Evolutionary conservation across 139 green algal genomes (phyloP).

Genomic region (Chlorella sp.): DNA sequence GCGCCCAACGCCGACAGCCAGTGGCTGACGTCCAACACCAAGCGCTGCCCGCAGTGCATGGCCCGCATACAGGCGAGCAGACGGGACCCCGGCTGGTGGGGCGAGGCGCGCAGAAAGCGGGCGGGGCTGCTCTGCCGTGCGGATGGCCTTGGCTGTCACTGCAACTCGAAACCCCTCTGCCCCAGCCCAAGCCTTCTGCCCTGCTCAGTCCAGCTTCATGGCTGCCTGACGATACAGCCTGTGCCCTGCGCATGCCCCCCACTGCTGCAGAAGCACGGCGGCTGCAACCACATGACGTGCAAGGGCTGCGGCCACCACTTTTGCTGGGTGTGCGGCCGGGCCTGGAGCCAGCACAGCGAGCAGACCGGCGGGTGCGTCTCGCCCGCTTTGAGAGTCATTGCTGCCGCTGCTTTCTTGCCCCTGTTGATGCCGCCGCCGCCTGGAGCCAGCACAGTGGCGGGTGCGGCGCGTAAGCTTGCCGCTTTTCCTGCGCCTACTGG

Average conservation of each 20-base stretch:
- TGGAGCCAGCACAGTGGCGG: no score
- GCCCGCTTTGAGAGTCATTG: not conserved
- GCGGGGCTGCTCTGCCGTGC: not conserved
- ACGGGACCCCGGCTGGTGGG: no score
- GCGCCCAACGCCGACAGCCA: constrained; percentile 5
- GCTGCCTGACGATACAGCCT: not conserved
- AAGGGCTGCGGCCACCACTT: constrained; percentile 56
- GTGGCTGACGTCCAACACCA: constrained; percentile 46
- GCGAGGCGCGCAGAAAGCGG: not conserved
- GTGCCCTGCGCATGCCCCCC: no score
- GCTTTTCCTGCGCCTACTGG: no score
- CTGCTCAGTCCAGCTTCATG: not conserved
- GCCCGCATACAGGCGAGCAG: constrained; percentile 34
- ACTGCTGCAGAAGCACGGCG: constrained; percentile 42
- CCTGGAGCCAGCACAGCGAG: constrained; percentile 24
- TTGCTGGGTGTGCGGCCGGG: constrained; percentile 55
- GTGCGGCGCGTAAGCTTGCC: no score
- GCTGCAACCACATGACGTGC: constrained; percentile 75
- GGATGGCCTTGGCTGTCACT: no score
- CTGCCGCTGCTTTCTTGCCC: no score
- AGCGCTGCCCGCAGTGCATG: constrained; percentile 49
- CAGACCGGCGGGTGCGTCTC: constrained; percentile 16
- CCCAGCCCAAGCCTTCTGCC: not conserved
- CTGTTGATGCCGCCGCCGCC: no score
- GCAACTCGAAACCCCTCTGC: no score